phyloP scores from a whole-genome alignment of 177 flowering plant species.

The Tripterygium wilfordii region DNA sequence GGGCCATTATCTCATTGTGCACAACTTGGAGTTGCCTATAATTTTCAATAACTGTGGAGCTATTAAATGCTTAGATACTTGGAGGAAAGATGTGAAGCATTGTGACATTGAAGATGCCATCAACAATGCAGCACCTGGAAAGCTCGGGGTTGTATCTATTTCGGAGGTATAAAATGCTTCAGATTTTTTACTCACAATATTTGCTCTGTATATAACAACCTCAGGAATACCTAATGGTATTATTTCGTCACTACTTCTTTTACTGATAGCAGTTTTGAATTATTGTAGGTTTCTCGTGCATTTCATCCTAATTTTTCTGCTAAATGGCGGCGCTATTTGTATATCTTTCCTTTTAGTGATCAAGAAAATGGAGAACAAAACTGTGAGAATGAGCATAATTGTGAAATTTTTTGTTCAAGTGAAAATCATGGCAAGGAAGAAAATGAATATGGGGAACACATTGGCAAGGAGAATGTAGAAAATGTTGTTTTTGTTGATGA shows the following conservation, averaged over 20 bases:
- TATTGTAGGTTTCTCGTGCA: constrained; percentile 64
- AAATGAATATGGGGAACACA: constrained; percentile 18
- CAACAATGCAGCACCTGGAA: constrained; percentile 59
- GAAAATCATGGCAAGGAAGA: constrained; percentile 6
- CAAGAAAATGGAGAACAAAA: constrained; percentile 20
- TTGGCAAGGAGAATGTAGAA: constrained; percentile 16
- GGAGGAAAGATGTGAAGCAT: constrained; percentile 68
- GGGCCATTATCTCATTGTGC: no score
- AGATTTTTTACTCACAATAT: not conserved
- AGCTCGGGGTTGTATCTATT: constrained; percentile 56
- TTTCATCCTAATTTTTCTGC: constrained; percentile 99
- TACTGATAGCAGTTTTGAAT: constrained; percentile 1
- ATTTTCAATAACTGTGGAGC: not conserved
- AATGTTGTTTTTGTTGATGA: constrained; percentile 14
- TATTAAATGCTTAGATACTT: constrained; percentile 51
- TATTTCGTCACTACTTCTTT: no score
- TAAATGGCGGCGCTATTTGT: constrained; percentile 88
- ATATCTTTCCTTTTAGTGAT: constrained; percentile 67
- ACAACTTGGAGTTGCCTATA: not conserved
- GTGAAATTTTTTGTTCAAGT: constrained; percentile 5
- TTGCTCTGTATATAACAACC: no score
- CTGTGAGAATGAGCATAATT: constrained; percentile 11
- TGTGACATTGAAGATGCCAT: constrained; percentile 58
- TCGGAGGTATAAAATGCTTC: constrained; percentile 39
- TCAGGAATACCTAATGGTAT: no score